Evolutionary conservation across 176 grass and related monocot species (phyloP).

Genomic region (Musa schizocarpa): DNA sequence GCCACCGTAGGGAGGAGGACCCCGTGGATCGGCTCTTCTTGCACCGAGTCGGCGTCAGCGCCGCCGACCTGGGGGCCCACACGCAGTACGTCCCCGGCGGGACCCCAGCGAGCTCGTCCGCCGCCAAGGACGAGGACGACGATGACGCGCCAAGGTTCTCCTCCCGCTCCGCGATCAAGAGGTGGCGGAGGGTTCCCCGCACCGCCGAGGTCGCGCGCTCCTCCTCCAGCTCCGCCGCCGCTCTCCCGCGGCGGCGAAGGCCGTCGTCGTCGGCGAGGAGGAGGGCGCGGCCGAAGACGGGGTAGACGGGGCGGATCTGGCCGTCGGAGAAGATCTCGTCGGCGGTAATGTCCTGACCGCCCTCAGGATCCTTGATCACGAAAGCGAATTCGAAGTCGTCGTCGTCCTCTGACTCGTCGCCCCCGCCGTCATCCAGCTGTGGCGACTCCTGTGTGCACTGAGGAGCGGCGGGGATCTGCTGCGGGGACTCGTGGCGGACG

Average conservation of each 20-base stretch:
- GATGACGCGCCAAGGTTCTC: background rate
- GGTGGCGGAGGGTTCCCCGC: conserved; percentile 19
- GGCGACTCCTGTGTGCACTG: background rate
- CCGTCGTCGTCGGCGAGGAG: background rate
- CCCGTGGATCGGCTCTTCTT: conserved; percentile 58
- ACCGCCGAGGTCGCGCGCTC: background rate
- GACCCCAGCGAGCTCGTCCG: background rate
- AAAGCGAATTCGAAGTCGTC: conserved; percentile 45
- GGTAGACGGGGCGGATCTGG: conserved; percentile 47
- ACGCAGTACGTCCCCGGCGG: conserved; percentile 39
- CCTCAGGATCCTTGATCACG: conserved; percentile 19
- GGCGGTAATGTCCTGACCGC: conserved; percentile 7
- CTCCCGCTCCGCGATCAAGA: conserved; percentile 13
- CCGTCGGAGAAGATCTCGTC: conserved; percentile 68
- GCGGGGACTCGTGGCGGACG: background rate
- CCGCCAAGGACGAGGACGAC: background rate
- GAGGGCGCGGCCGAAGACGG: conserved; percentile 33
- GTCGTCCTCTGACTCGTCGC: background rate
- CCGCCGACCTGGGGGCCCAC: conserved; percentile 44
- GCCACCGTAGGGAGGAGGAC: conserved; percentile 21
- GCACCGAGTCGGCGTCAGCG: conserved; percentile 28
- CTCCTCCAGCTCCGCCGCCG: background rate
- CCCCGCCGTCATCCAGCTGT: background rate
- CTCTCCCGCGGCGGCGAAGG: too few species aligned
- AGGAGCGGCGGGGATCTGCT: background rate